A percentile compares a stretch with the other conserved stretches of the same genome.
Conservation (phyloP, 352 stramenopile species). For the Elongisporangium anandrum region DNA sequence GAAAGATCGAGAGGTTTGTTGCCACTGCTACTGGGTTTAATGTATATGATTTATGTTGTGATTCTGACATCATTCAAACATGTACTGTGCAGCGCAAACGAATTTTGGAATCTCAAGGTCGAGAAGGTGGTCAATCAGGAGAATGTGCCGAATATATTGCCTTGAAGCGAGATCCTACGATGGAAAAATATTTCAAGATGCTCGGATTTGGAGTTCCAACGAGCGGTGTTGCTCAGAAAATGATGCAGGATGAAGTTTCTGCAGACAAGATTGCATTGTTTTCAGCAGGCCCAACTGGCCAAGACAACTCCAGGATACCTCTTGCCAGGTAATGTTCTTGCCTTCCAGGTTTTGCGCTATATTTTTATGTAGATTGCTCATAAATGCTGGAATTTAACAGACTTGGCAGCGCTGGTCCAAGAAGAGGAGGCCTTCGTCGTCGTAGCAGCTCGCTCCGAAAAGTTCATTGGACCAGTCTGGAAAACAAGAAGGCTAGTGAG, state of each 20-base stretch:
- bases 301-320: slow-evolving; percentile 2
- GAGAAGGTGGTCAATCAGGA: slow-evolving; percentile 1
- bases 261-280: slow-evolving; percentile 60
- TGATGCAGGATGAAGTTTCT: slow-evolving; percentile 70
- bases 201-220: slow-evolving; percentile 66
- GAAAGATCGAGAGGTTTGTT: slow-evolving; percentile 55
- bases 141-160: slow-evolving; percentile 54
- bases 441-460: slow-evolving; percentile 64
- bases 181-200: slow-evolving; percentile 88
- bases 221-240: slow-evolving; percentile 72
- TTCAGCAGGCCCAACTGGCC: slow-evolving; percentile 33
- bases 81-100: slow-evolving; percentile 27
- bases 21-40: not conserved
- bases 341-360: slow-evolving; percentile 1
- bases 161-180: slow-evolving; percentile 46
- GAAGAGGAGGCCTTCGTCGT: slow-evolving; percentile 16
- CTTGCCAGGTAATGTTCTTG: not conserved
- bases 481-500: slow-evolving; percentile 42
- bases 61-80: slow-evolving; percentile 7
- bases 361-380: not conserved
- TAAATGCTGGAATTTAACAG: slow-evolving; percentile 1
- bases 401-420: slow-evolving; percentile 1
- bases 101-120: slow-evolving; percentile 5
- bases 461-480: slow-evolving; percentile 76
- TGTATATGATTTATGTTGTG: not conserved